These are phyloP conservation scores for Cordyceps sp. DNA, from an alignment of 2,329 filamentous ascomycete genomes.

Conservation along the genomic window DNA sequence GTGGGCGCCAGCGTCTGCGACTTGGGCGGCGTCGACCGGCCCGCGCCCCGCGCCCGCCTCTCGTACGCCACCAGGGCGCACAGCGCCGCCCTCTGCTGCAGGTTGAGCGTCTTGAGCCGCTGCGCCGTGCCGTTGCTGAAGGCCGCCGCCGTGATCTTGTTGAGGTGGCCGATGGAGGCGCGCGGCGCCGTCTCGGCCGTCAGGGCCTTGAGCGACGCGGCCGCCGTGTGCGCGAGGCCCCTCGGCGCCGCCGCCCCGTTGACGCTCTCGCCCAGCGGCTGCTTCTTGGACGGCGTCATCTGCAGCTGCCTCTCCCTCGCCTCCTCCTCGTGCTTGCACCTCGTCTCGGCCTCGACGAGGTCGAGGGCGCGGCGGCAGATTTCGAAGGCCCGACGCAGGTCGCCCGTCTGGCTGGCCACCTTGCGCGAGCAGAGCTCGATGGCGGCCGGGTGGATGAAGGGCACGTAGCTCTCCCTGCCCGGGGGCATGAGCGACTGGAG, in stretches of 20 bases:
- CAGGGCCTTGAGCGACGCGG: slow-evolving; percentile 40
- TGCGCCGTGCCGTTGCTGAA: slow-evolving; percentile 83
- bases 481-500: slow-evolving; percentile 56
- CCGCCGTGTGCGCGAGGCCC: slow-evolving; percentile 29
- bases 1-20: slow-evolving; percentile 50
- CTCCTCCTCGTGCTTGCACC: slow-evolving; percentile 51
- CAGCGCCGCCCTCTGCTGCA: slow-evolving; percentile 91
- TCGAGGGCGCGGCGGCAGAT: slow-evolving; percentile 83
- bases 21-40: slow-evolving; percentile 43
- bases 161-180: slow-evolving; percentile 79
- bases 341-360: slow-evolving; percentile 71
- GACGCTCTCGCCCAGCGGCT: slow-evolving; percentile 62
- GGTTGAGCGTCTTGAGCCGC: slow-evolving; percentile 70
- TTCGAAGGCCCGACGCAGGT: slow-evolving; percentile 88
- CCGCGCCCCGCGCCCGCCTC: slow-evolving; percentile 42
- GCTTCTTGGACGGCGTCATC: slow-evolving; percentile 55
- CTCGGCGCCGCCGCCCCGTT: slow-evolving; percentile 40
- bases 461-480: slow-evolving; percentile 45
- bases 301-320: slow-evolving; percentile 37
- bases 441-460: slow-evolving; percentile 85
- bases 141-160: slow-evolving; percentile 73
- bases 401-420: slow-evolving; percentile 83
- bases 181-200: slow-evolving; percentile 71
- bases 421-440: slow-evolving; percentile 92
- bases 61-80: slow-evolving; percentile 83